Base-by-base conservation (phyloP, 1,284 basidiomycete species). In the Rhodotorula sp. region DNA sequence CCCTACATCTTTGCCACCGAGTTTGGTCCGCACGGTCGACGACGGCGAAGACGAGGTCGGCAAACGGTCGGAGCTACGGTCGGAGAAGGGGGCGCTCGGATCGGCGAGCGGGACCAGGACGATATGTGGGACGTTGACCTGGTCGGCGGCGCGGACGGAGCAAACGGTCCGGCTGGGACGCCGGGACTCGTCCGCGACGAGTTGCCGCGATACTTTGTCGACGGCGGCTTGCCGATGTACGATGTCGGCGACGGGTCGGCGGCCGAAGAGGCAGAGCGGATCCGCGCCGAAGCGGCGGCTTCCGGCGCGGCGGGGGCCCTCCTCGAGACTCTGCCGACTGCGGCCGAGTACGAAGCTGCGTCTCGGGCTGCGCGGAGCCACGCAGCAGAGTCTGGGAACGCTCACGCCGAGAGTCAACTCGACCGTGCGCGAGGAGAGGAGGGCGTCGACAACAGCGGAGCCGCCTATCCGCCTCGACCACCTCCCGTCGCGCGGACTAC, bases 41-140 rank as follows among this genome's bases (percentile, higher is more conserved):
- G 70, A n/a, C 21, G 69, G 5, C 34, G 72, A 14, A 52, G 73
- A 19, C 34, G 61, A 67, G 43, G 60, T 7, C 58, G 68, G 5
- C 60, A 71, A 56, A 74, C 73, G 5, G 60, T 65, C 0, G 73
- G 73, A 19, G 70, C 67, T 15, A 68, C 66, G 23, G 60, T 74
- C n/a, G 73, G 68, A 10, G 65, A 66, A 21, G 73, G 73, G 3
- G 73, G 73, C 0, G 49, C 62, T 0, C 50, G 73, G 48, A n/a
- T 67, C 3, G 73, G 73, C 5, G 60, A 50, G 16, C 19, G 70
- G 26, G 73, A 74, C 59, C 60, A 57, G 38, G 73, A 74, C 28
- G 73, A 74, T 47, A 60, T 34, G 3, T 69, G 65, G 56, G 73
- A 71, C 47, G n/a, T 52, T 18, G 56, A 60, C 19, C 5, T 45